A percentile compares a stretch with the other conserved stretches of the same genome.
Evolutionary conservation across 1,284 basidiomycete species (phyloP).

Genomic region (Apiotrichum gamsii): DNA sequence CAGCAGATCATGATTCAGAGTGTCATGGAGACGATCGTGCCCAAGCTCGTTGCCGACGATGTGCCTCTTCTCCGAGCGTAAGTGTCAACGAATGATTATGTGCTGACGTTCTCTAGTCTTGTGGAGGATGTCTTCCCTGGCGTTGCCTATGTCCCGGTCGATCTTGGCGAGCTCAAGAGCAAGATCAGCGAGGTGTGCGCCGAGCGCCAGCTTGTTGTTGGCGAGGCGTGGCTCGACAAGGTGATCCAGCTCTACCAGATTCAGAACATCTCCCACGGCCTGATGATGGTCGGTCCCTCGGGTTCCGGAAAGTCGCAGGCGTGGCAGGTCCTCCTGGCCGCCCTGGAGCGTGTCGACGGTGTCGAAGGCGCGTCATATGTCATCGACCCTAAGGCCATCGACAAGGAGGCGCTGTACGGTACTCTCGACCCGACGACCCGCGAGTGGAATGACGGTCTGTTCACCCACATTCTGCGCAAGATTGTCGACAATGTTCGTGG

Average conservation of each 20-base stretch:
- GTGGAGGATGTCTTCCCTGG: conserved; percentile 97
- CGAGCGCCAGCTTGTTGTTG: conserved; percentile 75
- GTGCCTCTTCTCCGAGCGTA: conserved; percentile 83
- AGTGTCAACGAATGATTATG: conserved; percentile 1
- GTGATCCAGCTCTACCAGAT: conserved; percentile 98
- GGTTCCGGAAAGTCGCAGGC: conserved; percentile 96
- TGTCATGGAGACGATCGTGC: conserved; percentile 98
- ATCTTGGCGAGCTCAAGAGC: conserved; percentile 74
- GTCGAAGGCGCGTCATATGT: conserved; percentile 90
- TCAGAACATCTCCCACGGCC: conserved; percentile 97
- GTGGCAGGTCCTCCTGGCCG: conserved; percentile 88
- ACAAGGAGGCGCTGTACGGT: conserved; percentile 96
- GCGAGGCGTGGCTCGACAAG: conserved; percentile 89
- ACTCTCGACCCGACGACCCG: conserved; percentile 95
- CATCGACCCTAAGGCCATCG: conserved; percentile 98
- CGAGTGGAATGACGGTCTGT: conserved; percentile 99
- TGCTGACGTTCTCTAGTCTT: conserved; percentile 57
- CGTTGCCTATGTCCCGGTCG: conserved; percentile 80
- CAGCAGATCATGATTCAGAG: conserved; percentile 98
- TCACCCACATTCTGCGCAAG: conserved; percentile 94
- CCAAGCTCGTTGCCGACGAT: conserved; percentile 95
- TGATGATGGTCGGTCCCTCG: conserved; percentile 99
- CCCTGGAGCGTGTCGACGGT: conserved; percentile 85
- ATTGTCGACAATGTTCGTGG: conserved; percentile 98
- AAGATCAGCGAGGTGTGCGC: conserved; percentile 82